phyloP scores from a whole-genome alignment of 768 basidiomycete species.

The Trametes gibbosa region DNA sequence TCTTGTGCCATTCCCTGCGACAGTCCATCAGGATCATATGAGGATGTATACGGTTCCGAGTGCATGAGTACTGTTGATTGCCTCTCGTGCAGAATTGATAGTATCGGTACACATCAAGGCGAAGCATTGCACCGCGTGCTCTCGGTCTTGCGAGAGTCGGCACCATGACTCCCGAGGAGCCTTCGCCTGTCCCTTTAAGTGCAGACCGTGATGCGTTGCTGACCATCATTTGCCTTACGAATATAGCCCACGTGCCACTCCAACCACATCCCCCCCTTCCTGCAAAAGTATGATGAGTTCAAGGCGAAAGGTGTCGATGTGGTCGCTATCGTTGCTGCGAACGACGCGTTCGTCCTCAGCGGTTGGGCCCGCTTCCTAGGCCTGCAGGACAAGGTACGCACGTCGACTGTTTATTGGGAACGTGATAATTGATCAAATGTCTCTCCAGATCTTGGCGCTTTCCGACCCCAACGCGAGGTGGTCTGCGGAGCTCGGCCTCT shows the following conservation, averaged over 20 bases:
- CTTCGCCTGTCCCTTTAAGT: neutral
- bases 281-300: constrained; percentile 65
- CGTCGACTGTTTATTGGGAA: too few relatives aligned
- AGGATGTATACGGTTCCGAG: too few relatives aligned
- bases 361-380: constrained; percentile 31
- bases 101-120: too few relatives aligned
- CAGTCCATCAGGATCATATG: too few relatives aligned
- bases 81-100: too few relatives aligned
- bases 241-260: constrained; percentile 36
- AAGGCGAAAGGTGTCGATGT: constrained; percentile 72
- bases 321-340: constrained; percentile 72
- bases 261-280: constrained; percentile 53
- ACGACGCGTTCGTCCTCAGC: constrained; percentile 76
- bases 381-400: constrained; percentile 56
- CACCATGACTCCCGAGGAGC: neutral
- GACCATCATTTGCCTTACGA: neutral
- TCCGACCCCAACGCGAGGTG: constrained; percentile 37
- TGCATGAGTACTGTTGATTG: too few relatives aligned
- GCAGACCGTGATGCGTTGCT: neutral
- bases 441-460: constrained; percentile 32
- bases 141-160: neutral
- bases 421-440: neutral
- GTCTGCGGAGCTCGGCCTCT: constrained; percentile 39
- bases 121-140: neutral
- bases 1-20: too few relatives aligned